Base-by-base conservation (phyloP, 1,139 yeast species). In the Debaryomycetaceae sp. region DNA sequence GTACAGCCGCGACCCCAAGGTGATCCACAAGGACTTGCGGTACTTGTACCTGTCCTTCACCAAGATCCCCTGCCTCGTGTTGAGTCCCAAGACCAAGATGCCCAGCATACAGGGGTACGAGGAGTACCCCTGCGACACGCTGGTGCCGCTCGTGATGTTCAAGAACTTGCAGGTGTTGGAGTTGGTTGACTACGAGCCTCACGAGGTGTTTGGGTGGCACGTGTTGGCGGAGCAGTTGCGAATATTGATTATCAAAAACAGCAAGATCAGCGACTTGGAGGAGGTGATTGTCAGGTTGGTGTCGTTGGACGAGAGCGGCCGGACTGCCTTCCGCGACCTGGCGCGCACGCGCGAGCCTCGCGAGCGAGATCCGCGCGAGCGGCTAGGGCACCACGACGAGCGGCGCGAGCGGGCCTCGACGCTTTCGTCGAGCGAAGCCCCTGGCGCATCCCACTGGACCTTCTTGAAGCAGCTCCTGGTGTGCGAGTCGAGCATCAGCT, bases 101-200 rank as follows among this genome's bases (percentile, higher is more conserved):
- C 68, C 61, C 40, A 57, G 73, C 30, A 78, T 78, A 22, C 63
- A 61, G 30, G 78, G 79, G 2, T 79, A 76, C 47, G 84, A 78
- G 48, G 85, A 78, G 47, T 78, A 73, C 44, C 85, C 85, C 1
- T 78, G 81, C 48, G 85, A 78, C 45, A 77, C 84, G 2, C 70
- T 82, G 2, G 79, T 80, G 5, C 85, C 85, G 1, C 49, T 79
- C 11, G 58, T 58, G 30, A 65, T 75, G 56, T 78, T 78, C 49
- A 76, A 75, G 40, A 79, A 77, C 46, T 52, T 78, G 27, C 76
- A 78, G 35, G 82, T 77, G 15, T 57, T 78, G 31, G 85, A 78
- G 46, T 52, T 79, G 4, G 56, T 64, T 24, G 81, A 76, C 37
- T 63, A 76, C 40, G 83, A 76, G 37, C 81, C 83, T 12, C 75